Base-by-base conservation (phyloP, 1,139 yeast genomes). In the Kodamaea alishanica region DNA sequence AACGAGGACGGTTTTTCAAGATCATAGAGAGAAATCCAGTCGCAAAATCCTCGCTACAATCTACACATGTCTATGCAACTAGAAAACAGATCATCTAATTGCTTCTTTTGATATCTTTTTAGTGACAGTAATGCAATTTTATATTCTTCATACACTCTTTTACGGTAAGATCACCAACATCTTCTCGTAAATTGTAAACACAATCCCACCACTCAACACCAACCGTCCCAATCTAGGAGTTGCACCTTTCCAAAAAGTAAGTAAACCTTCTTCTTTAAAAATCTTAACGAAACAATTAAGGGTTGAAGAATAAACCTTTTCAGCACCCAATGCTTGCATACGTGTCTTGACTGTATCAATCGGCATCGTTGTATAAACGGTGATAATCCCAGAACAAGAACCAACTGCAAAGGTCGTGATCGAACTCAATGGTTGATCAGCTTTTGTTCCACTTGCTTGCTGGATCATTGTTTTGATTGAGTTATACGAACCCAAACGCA, bases 351-450 rank as follows among this genome's bases (percentile, higher is more conserved):
- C 96, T 0, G 97, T 92, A 60, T 92, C 98, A 30, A 92, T 83
- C 8, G 98, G 98, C 97, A 92, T 92, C 7, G 98, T 92, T 4
- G 96, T 71, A 62, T 92, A 92, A 11, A 92, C 98, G 0, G 98
- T 92, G 39, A 92, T 83, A 37, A 84, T 73, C 24, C 98, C 98
- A 1, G 97, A 96, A 53, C 88, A 74, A 2, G 97, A 88, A 31
- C 98, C 98, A 8, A 92, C 87, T 2, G 81, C 75, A 62, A 92
- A 92, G 0, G 97, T 92, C 46, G 89, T 71, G 1, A 75, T 78
- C 2, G 94, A 78, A 38, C 89, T 77, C 47, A 92, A 73, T 5
- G 96, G 95, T 46, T 83, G 79, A 50, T 77, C 77, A 27, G 85
- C 77, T 32, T 79, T 79, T 2, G 84, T 65, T 37, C 78, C 75